These are phyloP conservation scores for Ajuga reptans DNA, from an alignment of 305 asterid species.

Conservation along the genomic window DNA sequence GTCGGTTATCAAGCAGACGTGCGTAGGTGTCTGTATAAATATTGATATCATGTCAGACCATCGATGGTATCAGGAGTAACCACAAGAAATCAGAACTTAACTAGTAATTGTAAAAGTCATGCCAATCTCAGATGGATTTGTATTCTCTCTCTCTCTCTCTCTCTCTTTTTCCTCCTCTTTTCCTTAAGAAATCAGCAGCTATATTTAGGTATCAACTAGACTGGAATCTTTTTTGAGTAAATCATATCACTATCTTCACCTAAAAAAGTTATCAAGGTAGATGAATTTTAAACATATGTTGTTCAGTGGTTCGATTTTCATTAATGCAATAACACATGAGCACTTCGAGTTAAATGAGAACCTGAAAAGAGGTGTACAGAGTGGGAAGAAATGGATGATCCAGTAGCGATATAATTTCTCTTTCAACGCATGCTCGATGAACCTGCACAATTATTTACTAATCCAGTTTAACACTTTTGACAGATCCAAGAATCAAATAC, in stretches of 20 bases:
- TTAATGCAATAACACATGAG: background rate
- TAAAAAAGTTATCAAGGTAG: background rate
- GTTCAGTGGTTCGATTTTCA: background rate
- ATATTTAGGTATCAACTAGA: background rate
- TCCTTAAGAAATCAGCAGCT: no score
- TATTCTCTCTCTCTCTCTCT: no score
- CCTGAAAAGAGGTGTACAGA: slow-evolving; percentile 89
- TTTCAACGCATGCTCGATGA: slow-evolving; percentile 91
- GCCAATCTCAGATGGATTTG: background rate
- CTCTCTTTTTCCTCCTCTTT: no score
- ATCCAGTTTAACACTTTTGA: background rate
- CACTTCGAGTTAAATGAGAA: slow-evolving; percentile 28
- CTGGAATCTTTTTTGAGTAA: background rate
- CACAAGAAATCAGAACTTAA: background rate
- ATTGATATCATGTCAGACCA: slow-evolving; percentile 30
- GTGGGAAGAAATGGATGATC: slow-evolving; percentile 99
- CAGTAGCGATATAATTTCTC: slow-evolving; percentile 78
- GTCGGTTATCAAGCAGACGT: slow-evolving; percentile 95
- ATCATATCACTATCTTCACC: background rate
- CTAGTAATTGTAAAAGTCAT: background rate
- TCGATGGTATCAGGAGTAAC: slow-evolving; percentile 9
- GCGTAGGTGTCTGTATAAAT: slow-evolving; percentile 76
- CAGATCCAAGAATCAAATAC: background rate
- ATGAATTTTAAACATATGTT: background rate
- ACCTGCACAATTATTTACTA: slow-evolving; percentile 50